Base-by-base conservation (phyloP, 2,329 filamentous ascomycete species). In the Botrytis paeoniae region DNA sequence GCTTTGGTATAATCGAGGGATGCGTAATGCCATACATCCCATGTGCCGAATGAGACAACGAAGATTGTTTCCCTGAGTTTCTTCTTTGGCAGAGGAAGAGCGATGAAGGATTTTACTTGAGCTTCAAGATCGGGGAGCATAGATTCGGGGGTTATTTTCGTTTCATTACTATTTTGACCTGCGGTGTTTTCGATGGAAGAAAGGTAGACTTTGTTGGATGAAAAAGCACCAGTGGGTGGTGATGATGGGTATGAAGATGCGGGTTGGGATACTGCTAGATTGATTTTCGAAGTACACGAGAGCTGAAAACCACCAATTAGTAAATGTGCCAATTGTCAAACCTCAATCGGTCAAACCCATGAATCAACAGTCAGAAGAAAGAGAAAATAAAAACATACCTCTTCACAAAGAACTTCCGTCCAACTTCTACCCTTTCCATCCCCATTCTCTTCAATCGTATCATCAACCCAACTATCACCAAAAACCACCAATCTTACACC, bases 391-490 rank as follows among this genome's bases (percentile, higher is more conserved):
- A 59, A 37, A 65, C 73, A 54, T 77, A 80, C 80, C 75, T 79
- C 76, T 51, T 80, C 76, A 73, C 79, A 81, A 41, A 80, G 62
- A 59, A 78, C 73, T 25, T 79, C 75, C 1, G 75, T 69, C 79
- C 79, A 80, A 72, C 74, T 78, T 64, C 76, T 76, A 14, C 79
- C 79, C 43, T 70, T 70, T 1, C 71, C 71, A 54, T 59, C 66
- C n/a, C 29, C 71, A 72, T 48, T 66, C 70, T 73, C 69, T 32
- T 76, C 75, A 39, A 74, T 51, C 3, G 25, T 62, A 75, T 78
- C 75, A 75, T 79, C 79, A 8, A 78, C 78, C 79, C 79, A 81
- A 39, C 75, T 77, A 71, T 81, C 79, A 4, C 80, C 80, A 73
- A 81, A 80, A 63, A 80, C 76, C 8, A 81, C 78, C 54, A 81